phyloP scores from a whole-genome alignment of 139 green algal genomes.

The Chlamydomonas sphaeroides region DNA sequence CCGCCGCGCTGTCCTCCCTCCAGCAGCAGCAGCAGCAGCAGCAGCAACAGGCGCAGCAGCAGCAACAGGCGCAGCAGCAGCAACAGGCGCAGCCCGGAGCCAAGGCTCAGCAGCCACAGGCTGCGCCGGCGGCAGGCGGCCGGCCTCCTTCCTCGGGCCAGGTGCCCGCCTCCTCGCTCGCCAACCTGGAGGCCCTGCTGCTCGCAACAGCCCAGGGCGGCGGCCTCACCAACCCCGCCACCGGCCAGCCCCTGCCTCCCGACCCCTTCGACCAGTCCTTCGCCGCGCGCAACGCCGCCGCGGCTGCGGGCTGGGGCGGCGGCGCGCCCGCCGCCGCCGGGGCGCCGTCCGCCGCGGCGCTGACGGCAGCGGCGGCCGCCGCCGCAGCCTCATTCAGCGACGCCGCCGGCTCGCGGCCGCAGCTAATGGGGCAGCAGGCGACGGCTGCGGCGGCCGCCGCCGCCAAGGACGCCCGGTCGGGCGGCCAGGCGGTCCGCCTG shows the following conservation, averaged over 20 bases:
- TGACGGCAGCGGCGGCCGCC: neutral
- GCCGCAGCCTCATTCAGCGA: too few relatives aligned
- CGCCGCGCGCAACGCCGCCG: neutral
- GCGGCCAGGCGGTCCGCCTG: too few relatives aligned
- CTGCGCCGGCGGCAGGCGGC: too few relatives aligned
- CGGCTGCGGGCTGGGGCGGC: neutral
- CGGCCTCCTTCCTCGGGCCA: too few relatives aligned
- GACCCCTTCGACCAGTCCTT: constrained; percentile 26
- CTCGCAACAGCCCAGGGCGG: neutral
- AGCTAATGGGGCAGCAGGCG: constrained; percentile 5
- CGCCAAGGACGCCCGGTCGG: too few relatives aligned
- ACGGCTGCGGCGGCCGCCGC: neutral
- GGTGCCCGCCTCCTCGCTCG: constrained; percentile 61
- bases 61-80: neutral
- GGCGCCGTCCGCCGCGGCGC: neutral
- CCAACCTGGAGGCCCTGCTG: constrained; percentile 7
- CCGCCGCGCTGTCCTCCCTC: too few relatives aligned
- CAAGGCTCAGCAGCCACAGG: constrained; percentile 51
- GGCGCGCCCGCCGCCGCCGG: neutral
- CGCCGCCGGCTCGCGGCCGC: neutral
- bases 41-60: neutral
- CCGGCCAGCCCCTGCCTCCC: constrained; percentile 3
- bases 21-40: constrained; percentile 23
- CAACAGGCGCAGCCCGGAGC: constrained; percentile 9
- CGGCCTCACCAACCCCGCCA: too few relatives aligned